These are phyloP conservation scores for Aspergillus cejpii DNA, from an alignment of 2,329 filamentous ascomycete genomes.

Conservation along the genomic window DNA sequence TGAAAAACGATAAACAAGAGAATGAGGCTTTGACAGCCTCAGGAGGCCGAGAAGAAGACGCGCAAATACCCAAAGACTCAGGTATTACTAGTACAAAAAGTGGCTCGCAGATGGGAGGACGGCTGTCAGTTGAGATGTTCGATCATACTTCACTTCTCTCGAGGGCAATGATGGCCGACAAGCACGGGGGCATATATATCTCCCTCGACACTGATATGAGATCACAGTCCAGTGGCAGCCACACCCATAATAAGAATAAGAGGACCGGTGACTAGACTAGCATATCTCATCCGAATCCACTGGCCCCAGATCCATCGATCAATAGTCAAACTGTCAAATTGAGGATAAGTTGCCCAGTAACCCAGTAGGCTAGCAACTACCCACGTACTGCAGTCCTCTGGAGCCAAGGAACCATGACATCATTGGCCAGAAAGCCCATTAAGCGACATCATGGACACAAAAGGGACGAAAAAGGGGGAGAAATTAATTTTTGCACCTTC, in stretches of 20 bases:
- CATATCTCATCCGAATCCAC: slow-evolving; percentile 7
- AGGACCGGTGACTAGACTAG: not conserved
- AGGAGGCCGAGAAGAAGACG: not conserved
- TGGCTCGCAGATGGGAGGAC: not conserved
- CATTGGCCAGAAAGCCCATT: not conserved
- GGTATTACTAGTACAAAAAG: slow-evolving; percentile 1
- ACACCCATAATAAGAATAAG: slow-evolving; percentile 1
- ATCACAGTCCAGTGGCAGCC: slow-evolving; percentile 6
- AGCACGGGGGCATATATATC: slow-evolving; percentile 5
- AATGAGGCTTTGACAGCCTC: not conserved
- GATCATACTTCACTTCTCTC: not conserved
- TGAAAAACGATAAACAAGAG: not conserved
- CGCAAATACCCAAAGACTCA: not conserved
- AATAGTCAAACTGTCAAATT: not conserved
- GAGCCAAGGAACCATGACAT: not conserved
- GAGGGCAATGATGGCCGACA: not conserved
- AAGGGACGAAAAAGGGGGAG: not conserved
- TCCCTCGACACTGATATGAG: slow-evolving; percentile 6
- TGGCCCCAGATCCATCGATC: not conserved
- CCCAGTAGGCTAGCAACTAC: no score
- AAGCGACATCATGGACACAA: not conserved
- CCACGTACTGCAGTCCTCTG: not conserved
- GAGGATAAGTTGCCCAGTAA: no score
- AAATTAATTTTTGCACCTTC: not conserved
- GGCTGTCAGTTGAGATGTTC: not conserved